Conservation (phyloP, 225 moss, liverwort and hornwort species). For the Bryum argenteum region DNA sequence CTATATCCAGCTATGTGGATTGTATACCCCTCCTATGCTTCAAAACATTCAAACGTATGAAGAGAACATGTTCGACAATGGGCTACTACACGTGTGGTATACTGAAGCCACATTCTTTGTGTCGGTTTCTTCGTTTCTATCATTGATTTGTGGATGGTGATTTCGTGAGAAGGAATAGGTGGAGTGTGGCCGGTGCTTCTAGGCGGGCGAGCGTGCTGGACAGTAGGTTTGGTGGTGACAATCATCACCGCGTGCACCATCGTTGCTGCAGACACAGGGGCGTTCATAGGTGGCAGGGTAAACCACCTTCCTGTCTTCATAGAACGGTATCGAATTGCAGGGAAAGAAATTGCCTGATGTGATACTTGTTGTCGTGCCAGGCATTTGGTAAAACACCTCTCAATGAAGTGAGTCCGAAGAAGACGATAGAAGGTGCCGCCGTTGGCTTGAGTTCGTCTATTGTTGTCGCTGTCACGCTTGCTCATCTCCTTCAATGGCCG, state of each 20-base stretch:
- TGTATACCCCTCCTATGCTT: too few species aligned
- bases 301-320: too few species aligned
- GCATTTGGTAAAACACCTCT: slow-evolving; percentile 88
- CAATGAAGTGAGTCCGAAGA: slow-evolving; percentile 89
- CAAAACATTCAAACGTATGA: too few species aligned
- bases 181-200: slow-evolving; percentile 80
- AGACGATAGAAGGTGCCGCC: slow-evolving; percentile 91
- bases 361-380: slow-evolving; percentile 42
- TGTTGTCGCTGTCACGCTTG: slow-evolving; percentile 74
- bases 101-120: background rate
- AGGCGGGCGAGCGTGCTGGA: slow-evolving; percentile 91
- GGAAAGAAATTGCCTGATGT: background rate
- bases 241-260: slow-evolving; percentile 77
- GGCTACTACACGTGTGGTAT: too few species aligned
- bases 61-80: too few species aligned
- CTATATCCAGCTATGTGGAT: too few species aligned
- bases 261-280: slow-evolving; percentile 82
- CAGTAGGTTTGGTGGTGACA: slow-evolving; percentile 89
- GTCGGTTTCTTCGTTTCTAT: background rate
- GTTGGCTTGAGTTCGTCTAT: slow-evolving; percentile 78
- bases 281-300: slow-evolving; percentile 91
- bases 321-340: too few species aligned
- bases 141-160: slow-evolving; percentile 19
- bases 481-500: slow-evolving; percentile 90
- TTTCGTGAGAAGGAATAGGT: slow-evolving; percentile 62